phyloP scores from a whole-genome alignment of 331 rosid genomes.

The Malus hybrid region DNA sequence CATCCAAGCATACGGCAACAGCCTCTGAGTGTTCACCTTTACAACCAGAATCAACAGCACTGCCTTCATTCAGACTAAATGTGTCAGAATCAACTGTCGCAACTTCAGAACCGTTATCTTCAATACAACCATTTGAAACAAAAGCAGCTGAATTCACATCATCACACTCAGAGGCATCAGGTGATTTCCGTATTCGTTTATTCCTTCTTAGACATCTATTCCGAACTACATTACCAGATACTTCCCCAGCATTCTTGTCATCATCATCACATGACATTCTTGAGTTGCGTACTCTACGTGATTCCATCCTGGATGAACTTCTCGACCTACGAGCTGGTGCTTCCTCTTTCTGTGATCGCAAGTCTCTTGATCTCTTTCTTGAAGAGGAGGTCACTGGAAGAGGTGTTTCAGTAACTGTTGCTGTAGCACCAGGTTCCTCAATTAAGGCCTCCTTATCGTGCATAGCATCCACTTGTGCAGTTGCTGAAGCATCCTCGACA shows the following conservation, averaged over 20 bases:
- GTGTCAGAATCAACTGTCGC: slow-evolving; percentile 66
- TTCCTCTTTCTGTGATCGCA: slow-evolving; percentile 29
- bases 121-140: slow-evolving; percentile 57
- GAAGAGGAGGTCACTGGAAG: slow-evolving; percentile 40
- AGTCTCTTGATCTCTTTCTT: slow-evolving; percentile 53
- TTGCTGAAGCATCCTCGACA: slow-evolving; percentile 38
- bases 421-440: slow-evolving; percentile 38
- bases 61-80: slow-evolving; percentile 62
- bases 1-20: slow-evolving; percentile 46
- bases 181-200: slow-evolving; percentile 47
- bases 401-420: slow-evolving; percentile 33
- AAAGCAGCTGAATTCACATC: slow-evolving; percentile 49
- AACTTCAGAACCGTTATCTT: slow-evolving; percentile 63
- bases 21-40: slow-evolving; percentile 48
- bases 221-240: slow-evolving; percentile 29
- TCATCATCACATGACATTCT: slow-evolving; percentile 28
- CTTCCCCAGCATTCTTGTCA: slow-evolving; percentile 24
- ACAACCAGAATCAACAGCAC: slow-evolving; percentile 63
- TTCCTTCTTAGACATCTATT: slow-evolving; percentile 40
- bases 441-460: slow-evolving; percentile 27
- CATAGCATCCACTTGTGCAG: slow-evolving; percentile 34
- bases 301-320: slow-evolving; percentile 52
- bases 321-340: slow-evolving; percentile 51
- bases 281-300: slow-evolving; percentile 30
- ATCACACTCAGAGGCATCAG: slow-evolving; percentile 51